These are phyloP conservation scores for Emmonsia crescens DNA, from an alignment of 2,329 filamentous ascomycete species.

Conservation along the genomic window DNA sequence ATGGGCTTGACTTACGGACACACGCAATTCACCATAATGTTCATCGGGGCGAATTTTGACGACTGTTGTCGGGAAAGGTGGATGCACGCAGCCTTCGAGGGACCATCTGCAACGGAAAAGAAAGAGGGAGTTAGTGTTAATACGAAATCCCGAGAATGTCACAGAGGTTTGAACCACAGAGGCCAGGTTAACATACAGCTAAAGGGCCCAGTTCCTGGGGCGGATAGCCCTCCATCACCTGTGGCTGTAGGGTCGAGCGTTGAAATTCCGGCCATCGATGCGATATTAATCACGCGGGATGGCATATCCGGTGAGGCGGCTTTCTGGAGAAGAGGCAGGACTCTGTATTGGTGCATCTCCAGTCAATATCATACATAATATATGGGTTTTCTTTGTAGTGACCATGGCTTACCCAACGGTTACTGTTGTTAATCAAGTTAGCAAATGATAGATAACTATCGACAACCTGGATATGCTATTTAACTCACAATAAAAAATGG, in stretches of 20 bases:
- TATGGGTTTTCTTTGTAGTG: neutral
- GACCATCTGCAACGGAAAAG: slow-evolving; percentile 20
- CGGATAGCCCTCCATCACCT: slow-evolving; percentile 34
- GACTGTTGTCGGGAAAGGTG: slow-evolving; percentile 34
- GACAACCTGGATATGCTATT: neutral
- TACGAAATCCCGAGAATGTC: neutral
- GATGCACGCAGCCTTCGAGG: slow-evolving; percentile 34
- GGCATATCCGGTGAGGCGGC: slow-evolving; percentile 25
- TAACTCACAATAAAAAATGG: slow-evolving; percentile 26
- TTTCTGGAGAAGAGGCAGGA: slow-evolving; percentile 27
- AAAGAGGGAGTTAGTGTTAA: neutral
- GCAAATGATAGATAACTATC: neutral
- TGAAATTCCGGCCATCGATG: slow-evolving; percentile 31
- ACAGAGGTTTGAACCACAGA: slow-evolving; percentile 4
- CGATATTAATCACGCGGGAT: slow-evolving; percentile 32
- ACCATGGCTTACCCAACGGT: neutral
- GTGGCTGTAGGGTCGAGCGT: slow-evolving; percentile 38
- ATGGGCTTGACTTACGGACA: slow-evolving; percentile 18
- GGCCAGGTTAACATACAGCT: slow-evolving; percentile 18
- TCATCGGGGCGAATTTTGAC: slow-evolving; percentile 31
- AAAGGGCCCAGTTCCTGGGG: slow-evolving; percentile 32
- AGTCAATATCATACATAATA: neutral
- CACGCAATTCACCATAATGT: slow-evolving; percentile 35
- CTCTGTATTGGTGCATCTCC: slow-evolving; percentile 15
- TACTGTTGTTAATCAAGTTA: neutral